Percentiles rank a stretch among this genome's conserved stretches.
These are phyloP conservation scores for Crucibulum parvulum DNA, from an alignment of 1,284 basidiomycete genomes.

Conservation along the genomic window DNA sequence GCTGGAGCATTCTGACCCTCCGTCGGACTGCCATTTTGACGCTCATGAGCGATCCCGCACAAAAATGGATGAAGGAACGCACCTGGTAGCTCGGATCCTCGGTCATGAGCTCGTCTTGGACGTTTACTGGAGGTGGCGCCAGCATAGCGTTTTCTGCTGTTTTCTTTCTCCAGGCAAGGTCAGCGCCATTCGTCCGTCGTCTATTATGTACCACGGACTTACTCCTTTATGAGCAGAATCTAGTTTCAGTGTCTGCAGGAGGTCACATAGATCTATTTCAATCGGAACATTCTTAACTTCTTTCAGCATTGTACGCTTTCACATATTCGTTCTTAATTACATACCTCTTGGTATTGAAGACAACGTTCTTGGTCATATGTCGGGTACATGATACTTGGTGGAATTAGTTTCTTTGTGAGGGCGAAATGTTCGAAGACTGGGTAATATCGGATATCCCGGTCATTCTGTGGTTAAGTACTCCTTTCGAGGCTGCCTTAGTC, in stretches of 20 bases:
- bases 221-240: constrained; percentile 36
- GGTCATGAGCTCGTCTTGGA: constrained; percentile 39
- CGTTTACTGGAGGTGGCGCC: constrained; percentile 17
- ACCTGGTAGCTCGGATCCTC: constrained; percentile 50
- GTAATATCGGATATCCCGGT: not conserved
- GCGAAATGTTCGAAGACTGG: too few relatives aligned
- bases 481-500: not conserved
- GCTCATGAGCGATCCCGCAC: not conserved
- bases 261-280: constrained; percentile 54
- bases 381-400: too few relatives aligned
- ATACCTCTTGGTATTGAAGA: constrained; percentile 13
- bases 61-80: constrained; percentile 13
- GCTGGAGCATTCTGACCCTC: constrained; percentile 47
- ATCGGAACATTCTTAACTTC: constrained; percentile 18
- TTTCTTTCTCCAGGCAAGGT: constrained; percentile 46
- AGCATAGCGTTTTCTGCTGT: constrained; percentile 24
- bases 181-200: not conserved
- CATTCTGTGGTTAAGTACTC: not conserved
- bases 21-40: constrained; percentile 44
- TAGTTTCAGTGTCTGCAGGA: constrained; percentile 55
- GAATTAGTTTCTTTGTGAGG: too few relatives aligned
- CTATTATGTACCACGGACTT: constrained; percentile 12
- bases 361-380: not conserved
- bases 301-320: too few relatives aligned
- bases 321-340: not conserved